Base-by-base conservation (phyloP, 2,329 filamentous ascomycete species). In the Pochonia chlamydosporia region DNA sequence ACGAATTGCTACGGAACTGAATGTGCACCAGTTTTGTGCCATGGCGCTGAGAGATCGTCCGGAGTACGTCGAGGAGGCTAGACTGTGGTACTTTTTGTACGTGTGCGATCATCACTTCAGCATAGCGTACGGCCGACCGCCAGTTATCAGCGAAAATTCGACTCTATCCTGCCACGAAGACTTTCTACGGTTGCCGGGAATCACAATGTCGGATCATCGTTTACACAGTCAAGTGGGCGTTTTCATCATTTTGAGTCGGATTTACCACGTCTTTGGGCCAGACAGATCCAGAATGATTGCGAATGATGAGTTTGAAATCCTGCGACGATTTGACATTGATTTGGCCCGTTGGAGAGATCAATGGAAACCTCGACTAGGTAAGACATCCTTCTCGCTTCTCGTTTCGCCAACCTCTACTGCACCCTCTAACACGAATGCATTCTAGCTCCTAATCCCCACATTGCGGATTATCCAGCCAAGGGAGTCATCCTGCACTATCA, bases 41-140 rank as follows among this genome's bases (percentile, higher is more conserved):
- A 74, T 73, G 54, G 67, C 75, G 37, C 64, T 74, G 2, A 53
- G 53, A 6, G 66, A 68, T 18, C 70, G 71, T 0, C 61, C 54
- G 4, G 69, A 76, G 51, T 69, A 77, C 46, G 72, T 75, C 54
- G 74, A 82, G 49, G 71, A 74, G 23, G 73, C 81, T 4, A 69
- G 81, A 36, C 64, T 85, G 6, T 84, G 79, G 78, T 84, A 83
- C 58, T 59, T 82, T 28, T 62, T 82, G 1, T 85, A 84, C 54
- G 78, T 83, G 1, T 84, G 80, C 55, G 81, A 85, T 55, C 81
- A 83, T 51, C 81, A 85, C 58, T 78, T 84, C 24, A 81, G 77
- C 44, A 83, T 85, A 43, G 73, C 81, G 1, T 84, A 84, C 44
- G 62, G 62, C 2, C 67, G 81, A 14, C 78, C 80, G 4, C 78